A percentile compares a stretch with the other conserved stretches of the same genome.
These are phyloP conservation scores for Fusarium staphyleae DNA, from an alignment of 2,329 filamentous ascomycete species.

Conservation along the genomic window DNA sequence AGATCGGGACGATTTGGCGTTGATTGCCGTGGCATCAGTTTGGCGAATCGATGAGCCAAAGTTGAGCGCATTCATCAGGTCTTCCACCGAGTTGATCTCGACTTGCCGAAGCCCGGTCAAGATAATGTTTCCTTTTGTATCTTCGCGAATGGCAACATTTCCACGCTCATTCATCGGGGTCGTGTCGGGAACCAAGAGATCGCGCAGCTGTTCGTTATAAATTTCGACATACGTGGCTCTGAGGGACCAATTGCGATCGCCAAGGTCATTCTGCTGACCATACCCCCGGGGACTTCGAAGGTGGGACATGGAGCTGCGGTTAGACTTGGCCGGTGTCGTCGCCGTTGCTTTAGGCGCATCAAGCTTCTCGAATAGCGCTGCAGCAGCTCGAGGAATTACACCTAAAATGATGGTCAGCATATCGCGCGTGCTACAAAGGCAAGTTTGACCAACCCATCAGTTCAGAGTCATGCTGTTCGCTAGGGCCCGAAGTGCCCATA, in stretches of 20 bases:
- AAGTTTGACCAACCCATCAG: conserved; percentile 73
- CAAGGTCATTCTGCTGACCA: conserved; percentile 52
- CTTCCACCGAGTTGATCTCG: conserved; percentile 88
- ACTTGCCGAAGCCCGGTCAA: conserved; percentile 89
- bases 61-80: conserved; percentile 86
- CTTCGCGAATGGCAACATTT: conserved; percentile 90
- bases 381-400: conserved; percentile 92
- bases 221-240: conserved; percentile 97
- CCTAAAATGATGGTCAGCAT: conserved; percentile 58
- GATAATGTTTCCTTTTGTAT: conserved; percentile 92
- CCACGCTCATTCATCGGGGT: conserved; percentile 73
- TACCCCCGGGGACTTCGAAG: conserved; percentile 83
- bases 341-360: conserved; percentile 56
- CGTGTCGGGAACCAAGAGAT: conserved; percentile 82
- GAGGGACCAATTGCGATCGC: conserved; percentile 85
- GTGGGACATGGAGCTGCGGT: conserved; percentile 76
- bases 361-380: conserved; percentile 86
- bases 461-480: conserved; percentile 73
- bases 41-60: conserved; percentile 95
- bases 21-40: conserved; percentile 96
- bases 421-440: conserved; percentile 2
- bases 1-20: conserved; percentile 95
- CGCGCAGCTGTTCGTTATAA: conserved; percentile 95
- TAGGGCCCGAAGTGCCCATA: conserved; percentile 92
- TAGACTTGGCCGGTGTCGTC: conserved; percentile 50